A percentile compares a stretch with the other conserved stretches of the same genome.
These are phyloP conservation scores for Lycium ferocissimum DNA, from an alignment of 257 asterid species.

Conservation along the genomic window DNA sequence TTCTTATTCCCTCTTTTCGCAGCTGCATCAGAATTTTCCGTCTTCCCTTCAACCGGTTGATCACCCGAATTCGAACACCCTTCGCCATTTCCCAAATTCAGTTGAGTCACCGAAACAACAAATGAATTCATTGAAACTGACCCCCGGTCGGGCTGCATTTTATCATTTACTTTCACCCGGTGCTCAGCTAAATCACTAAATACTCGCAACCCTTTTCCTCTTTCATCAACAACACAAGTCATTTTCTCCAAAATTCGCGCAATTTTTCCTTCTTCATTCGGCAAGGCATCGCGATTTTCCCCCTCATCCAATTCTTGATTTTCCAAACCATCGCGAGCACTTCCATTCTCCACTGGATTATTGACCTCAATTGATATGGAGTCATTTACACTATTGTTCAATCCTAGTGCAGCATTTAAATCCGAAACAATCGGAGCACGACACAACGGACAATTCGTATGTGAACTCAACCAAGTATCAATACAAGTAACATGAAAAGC, in stretches of 20 bases:
- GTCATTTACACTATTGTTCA: neutral
- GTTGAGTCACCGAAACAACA: constrained; percentile 37
- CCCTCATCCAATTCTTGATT: constrained; percentile 29
- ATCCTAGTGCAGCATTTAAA: neutral
- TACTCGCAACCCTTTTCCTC: constrained; percentile 37
- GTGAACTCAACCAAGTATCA: constrained; percentile 81
- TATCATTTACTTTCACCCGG: constrained; percentile 40
- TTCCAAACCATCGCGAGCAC: constrained; percentile 4
- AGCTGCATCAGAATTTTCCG: constrained; percentile 17
- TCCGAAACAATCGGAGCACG: constrained; percentile 62
- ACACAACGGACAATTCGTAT: constrained; percentile 80
- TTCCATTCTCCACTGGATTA: neutral
- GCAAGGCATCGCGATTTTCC: neutral
- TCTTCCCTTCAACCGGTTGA: constrained; percentile 30
- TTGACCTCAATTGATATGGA: neutral
- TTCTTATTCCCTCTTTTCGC: constrained; percentile 34
- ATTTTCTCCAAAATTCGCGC: constrained; percentile 11
- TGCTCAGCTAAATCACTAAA: constrained; percentile 55
- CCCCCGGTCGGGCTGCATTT: constrained; percentile 40
- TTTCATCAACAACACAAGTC: neutral
- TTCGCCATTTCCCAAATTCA: constrained; percentile 35
- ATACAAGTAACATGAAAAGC: constrained; percentile 77
- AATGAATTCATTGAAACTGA: constrained; percentile 64
- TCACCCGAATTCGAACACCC: constrained; percentile 42
- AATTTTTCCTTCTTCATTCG: constrained; percentile 23